Evolutionary conservation across 345 rosid genomes (phyloP).

Genomic region (Sonneratia alba): DNA sequence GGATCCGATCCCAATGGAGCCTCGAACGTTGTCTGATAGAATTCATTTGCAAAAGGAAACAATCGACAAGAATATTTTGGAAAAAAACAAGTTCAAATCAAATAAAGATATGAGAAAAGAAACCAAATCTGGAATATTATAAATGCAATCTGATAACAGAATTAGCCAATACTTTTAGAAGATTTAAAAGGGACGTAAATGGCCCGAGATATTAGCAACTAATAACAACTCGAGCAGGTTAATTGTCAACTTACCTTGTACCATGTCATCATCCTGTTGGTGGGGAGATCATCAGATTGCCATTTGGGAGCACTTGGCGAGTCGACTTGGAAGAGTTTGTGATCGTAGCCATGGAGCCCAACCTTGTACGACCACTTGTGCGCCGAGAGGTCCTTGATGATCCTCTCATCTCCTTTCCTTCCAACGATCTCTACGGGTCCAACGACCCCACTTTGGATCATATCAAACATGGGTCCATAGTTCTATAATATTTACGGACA

Average conservation of each 20-base stretch:
- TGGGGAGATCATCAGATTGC: slow-evolving; percentile 11
- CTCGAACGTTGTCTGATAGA: slow-evolving; percentile 24
- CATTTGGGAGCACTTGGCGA: slow-evolving; percentile 8
- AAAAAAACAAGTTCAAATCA: too few species aligned
- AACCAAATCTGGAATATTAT: too few species aligned
- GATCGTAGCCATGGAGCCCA: slow-evolving; percentile 33
- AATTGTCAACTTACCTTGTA: slow-evolving; percentile 26
- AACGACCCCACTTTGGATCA: slow-evolving; percentile 13
- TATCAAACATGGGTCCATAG: slow-evolving; percentile 27
- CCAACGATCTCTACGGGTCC: slow-evolving; percentile 30
- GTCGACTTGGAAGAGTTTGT: slow-evolving; percentile 6
- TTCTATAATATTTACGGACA: slow-evolving; percentile 12
- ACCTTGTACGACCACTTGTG: slow-evolving; percentile 46
- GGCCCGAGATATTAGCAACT: too few species aligned
- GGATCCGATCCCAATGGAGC: slow-evolving; percentile 32
- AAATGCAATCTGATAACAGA: too few species aligned
- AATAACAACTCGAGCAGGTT: neutral
- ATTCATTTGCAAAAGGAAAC: neutral
- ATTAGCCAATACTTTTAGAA: too few species aligned
- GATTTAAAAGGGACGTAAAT: too few species aligned
- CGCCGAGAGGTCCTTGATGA: slow-evolving; percentile 33
- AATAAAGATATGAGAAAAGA: too few species aligned
- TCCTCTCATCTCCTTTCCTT: slow-evolving; percentile 29
- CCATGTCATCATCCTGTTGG: slow-evolving; percentile 25
- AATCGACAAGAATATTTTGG: too few species aligned